phyloP scores from a whole-genome alignment of 2,329 filamentous ascomycete species.

The Dactylellina haptotyla region DNA sequence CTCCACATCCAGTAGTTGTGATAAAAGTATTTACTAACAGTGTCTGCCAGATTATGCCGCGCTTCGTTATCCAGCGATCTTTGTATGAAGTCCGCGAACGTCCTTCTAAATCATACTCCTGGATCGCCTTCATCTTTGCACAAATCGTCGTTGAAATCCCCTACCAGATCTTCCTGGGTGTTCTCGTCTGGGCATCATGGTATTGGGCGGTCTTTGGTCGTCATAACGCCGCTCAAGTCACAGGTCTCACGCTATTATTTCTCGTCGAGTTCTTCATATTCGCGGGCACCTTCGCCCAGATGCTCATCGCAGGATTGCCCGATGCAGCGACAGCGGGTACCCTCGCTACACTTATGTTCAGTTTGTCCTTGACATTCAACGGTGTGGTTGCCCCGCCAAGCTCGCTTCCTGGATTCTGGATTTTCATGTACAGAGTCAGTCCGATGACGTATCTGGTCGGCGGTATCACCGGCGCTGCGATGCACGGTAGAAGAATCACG shows the following conservation, averaged over 20 bases:
- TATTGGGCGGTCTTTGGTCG: slow-evolving; percentile 80
- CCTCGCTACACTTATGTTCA: slow-evolving; percentile 69
- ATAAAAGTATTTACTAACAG: slow-evolving; percentile 80
- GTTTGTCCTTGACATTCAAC: slow-evolving; percentile 55
- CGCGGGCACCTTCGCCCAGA: slow-evolving; percentile 80
- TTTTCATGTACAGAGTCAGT: slow-evolving; percentile 49
- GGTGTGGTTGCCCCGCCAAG: slow-evolving; percentile 70
- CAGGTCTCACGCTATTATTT: slow-evolving; percentile 81
- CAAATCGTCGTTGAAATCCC: slow-evolving; percentile 86
- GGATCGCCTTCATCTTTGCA: slow-evolving; percentile 84
- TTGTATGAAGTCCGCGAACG: slow-evolving; percentile 87
- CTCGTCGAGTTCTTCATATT: slow-evolving; percentile 80
- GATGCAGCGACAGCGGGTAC: slow-evolving; percentile 79
- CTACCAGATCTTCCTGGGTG: slow-evolving; percentile 80
- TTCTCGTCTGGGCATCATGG: slow-evolving; percentile 82
- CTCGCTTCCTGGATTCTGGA: slow-evolving; percentile 50
- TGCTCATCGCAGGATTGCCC: slow-evolving; percentile 79
- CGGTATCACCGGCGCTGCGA: slow-evolving; percentile 80
- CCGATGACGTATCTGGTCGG: slow-evolving; percentile 76
- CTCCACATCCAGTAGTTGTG: slow-evolving; percentile 82
- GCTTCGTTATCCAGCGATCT: slow-evolving; percentile 82
- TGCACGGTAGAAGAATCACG: slow-evolving; percentile 72
- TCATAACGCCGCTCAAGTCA: slow-evolving; percentile 73
- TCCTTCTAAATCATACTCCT: slow-evolving; percentile 83
- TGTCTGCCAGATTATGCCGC: slow-evolving; percentile 75